Percentiles rank a stretch among this genome's conserved stretches.
Conservation (phyloP, 1,284 basidiomycete species). For the Flammula alnicola region DNA sequence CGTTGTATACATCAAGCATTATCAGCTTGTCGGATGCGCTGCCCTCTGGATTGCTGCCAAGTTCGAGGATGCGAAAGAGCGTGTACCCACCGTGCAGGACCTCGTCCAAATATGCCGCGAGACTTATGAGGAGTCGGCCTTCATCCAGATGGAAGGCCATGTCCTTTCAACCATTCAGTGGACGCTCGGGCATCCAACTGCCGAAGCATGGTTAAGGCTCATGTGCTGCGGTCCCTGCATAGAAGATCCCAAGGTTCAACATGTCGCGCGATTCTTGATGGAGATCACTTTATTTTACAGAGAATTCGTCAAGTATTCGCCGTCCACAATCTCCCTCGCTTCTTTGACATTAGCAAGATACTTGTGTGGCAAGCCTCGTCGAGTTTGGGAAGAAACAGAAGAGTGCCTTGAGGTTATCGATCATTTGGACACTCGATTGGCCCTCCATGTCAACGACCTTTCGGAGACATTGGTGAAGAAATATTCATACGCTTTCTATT, state of each 20-base stretch:
- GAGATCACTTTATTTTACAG: slow-evolving; percentile 97
- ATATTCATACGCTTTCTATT: slow-evolving; percentile 95
- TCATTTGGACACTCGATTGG: slow-evolving; percentile 84
- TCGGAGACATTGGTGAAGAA: slow-evolving; percentile 97
- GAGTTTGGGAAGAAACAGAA: slow-evolving; percentile 80
- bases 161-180: slow-evolving; percentile 96
- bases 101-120: slow-evolving; percentile 94
- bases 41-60: slow-evolving; percentile 99
- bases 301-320: slow-evolving; percentile 87
- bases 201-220: slow-evolving; percentile 94
- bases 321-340: slow-evolving; percentile 88
- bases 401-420: slow-evolving; percentile 81
- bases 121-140: slow-evolving; percentile 95
- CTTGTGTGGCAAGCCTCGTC: slow-evolving; percentile 79
- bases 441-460: slow-evolving; percentile 85
- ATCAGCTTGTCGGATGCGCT: slow-evolving; percentile 98
- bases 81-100: slow-evolving; percentile 94
- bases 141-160: slow-evolving; percentile 97
- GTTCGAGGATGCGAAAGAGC: slow-evolving; percentile 99
- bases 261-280: slow-evolving; percentile 97
- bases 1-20: slow-evolving; percentile 98
- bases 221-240: slow-evolving; percentile 71
- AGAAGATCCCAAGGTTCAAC: slow-evolving; percentile 90
- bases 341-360: slow-evolving; percentile 89
- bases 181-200: slow-evolving; percentile 96